Percentiles rank a stretch among this genome's conserved stretches.
Conservation (phyloP, 371 early-diverging fungal species). For the Funneliformis caledonium region DNA sequence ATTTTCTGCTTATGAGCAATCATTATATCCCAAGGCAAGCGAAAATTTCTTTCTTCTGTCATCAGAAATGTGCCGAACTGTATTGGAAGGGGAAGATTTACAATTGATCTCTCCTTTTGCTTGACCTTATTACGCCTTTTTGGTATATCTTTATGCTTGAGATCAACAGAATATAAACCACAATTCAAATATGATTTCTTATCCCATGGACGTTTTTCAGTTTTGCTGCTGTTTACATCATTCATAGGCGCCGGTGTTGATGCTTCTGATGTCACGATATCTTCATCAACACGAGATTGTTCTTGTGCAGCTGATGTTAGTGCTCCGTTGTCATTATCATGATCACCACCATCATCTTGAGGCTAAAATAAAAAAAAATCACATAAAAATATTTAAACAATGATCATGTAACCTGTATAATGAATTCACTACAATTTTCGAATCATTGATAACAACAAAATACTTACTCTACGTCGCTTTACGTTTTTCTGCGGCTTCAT, state of each 20-base stretch:
- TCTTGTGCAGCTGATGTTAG: not conserved
- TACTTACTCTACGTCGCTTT: not conserved
- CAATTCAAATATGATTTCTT: slow-evolving; percentile 29
- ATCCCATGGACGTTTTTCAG: slow-evolving; percentile 2
- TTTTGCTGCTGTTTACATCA: not conserved
- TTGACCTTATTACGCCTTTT: not conserved
- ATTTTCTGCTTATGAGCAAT: slow-evolving; percentile 20
- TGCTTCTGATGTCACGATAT: not conserved
- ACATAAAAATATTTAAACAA: not conserved
- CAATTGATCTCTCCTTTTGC: not conserved
- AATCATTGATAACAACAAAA: not conserved
- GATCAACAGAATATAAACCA: slow-evolving; percentile 34
- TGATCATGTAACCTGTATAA: not conserved
- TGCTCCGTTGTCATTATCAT: not conserved
- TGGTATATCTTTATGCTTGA: not conserved
- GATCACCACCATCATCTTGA: not conserved
- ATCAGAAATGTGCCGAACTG: slow-evolving; percentile 56
- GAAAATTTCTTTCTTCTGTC: slow-evolving; percentile 51
- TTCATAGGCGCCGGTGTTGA: not conserved
- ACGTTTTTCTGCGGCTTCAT: not conserved
- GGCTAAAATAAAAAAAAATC: not conserved
- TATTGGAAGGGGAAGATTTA: slow-evolving; percentile 51
- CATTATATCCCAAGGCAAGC: slow-evolving; percentile 54
- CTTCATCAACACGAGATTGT: not conserved
- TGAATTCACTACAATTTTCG: not conserved